Evolutionary conservation across 768 basidiomycete species (phyloP).

Genomic region (Suillus ampliporus): DNA sequence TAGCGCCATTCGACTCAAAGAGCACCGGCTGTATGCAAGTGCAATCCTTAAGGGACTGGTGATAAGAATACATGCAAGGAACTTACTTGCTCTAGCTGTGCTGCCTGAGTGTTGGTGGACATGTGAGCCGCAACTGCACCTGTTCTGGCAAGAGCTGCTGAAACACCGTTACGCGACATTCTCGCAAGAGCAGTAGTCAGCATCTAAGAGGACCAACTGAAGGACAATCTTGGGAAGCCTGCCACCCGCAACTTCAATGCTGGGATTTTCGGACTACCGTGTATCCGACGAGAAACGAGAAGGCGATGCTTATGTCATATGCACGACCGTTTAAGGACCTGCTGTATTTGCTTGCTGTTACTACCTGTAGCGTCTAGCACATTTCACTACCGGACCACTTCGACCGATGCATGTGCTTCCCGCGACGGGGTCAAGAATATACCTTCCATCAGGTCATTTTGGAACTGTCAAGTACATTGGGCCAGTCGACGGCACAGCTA

Average conservation of each 20-base stretch:
- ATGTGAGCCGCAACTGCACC: conserved; percentile 42
- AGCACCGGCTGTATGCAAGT: conserved; percentile 53
- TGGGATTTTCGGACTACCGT: conserved; percentile 7
- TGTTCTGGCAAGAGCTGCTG: conserved; percentile 35
- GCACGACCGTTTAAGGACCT: background rate
- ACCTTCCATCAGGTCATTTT: conserved; percentile 49
- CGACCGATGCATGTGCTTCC: conserved; percentile 3
- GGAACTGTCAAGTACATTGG: conserved; percentile 80
- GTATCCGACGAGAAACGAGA: background rate
- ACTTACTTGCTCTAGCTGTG: conserved; percentile 32
- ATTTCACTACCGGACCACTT: background rate
- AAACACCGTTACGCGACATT: conserved; percentile 33
- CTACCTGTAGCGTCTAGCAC: background rate
- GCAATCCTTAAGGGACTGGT: background rate
- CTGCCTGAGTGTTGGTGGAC: conserved; percentile 29
- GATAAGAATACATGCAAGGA: background rate
- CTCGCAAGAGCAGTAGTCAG: conserved; percentile 31
- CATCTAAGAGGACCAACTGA: conserved; percentile 22
- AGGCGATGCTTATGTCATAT: conserved; percentile 3
- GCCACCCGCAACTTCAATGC: background rate
- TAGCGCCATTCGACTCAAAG: conserved; percentile 68
- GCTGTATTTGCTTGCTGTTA: background rate
- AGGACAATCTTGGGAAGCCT: background rate
- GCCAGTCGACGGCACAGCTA: conserved; percentile 61
- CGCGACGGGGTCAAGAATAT: conserved; percentile 56